phyloP scores from a whole-genome alignment of 768 basidiomycete genomes.

The Amyloporia xantha region DNA sequence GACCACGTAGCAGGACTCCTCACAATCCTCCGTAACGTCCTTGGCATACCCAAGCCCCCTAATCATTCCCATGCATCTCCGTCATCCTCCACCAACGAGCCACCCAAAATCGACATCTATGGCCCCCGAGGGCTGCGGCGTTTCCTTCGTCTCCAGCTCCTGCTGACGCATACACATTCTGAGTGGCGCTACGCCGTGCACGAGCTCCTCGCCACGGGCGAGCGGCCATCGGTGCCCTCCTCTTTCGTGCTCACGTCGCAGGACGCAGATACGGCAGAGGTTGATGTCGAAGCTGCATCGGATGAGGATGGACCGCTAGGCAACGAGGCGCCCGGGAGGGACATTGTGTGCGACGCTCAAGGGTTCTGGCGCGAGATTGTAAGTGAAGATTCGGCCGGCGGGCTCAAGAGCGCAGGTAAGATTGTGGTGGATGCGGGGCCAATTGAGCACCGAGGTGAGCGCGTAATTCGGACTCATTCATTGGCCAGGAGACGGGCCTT shows the following conservation, averaged over 20 bases:
- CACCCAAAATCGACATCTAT: slow-evolving; percentile 60
- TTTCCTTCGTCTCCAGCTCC: slow-evolving; percentile 66
- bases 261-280: neutral
- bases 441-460: slow-evolving; percentile 67
- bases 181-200: slow-evolving; percentile 67
- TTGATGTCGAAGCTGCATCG: neutral
- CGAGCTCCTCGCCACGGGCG: slow-evolving; percentile 59
- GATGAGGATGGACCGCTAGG: slow-evolving; percentile 40
- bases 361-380: slow-evolving; percentile 64
- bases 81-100: slow-evolving; percentile 5
- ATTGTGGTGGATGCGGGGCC: slow-evolving; percentile 68
- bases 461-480: neutral
- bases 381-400: slow-evolving; percentile 1
- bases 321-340: slow-evolving; percentile 58
- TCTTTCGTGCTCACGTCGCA: neutral
- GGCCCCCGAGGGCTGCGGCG: slow-evolving; percentile 73
- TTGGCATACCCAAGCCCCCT: slow-evolving; percentile 39
- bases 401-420: slow-evolving; percentile 1
- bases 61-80: slow-evolving; percentile 1
- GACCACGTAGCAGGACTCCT: slow-evolving; percentile 75
- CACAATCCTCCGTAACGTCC: slow-evolving; percentile 53
- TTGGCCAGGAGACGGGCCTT: neutral
- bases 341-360: slow-evolving; percentile 46
- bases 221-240: slow-evolving; percentile 34
- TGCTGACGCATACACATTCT: slow-evolving; percentile 57